Percentiles rank a stretch among this genome's conserved stretches.
Evolutionary conservation across 306 rosid genomes (phyloP).

Genomic region (Coriaria nepalensis): DNA sequence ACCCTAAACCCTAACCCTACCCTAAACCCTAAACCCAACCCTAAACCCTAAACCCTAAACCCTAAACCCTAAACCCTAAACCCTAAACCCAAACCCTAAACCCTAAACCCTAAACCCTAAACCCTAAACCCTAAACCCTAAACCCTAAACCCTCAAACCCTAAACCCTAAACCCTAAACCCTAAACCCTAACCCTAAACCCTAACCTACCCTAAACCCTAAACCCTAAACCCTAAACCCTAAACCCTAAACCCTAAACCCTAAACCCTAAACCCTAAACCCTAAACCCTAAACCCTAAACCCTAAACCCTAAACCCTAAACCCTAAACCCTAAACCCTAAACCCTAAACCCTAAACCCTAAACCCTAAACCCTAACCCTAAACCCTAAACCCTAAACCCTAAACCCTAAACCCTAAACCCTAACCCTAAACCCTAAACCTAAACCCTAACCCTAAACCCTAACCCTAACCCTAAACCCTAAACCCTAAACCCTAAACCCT

Average conservation of each 20-base stretch:
- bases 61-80: conserved; percentile 1
- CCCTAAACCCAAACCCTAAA: no score
- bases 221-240: conserved; percentile 2
- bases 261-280: conserved; percentile 11
- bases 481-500: conserved; percentile 2
- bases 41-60: conserved; percentile 10
- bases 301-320: conserved; percentile 7
- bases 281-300: conserved; percentile 8
- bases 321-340: not conserved
- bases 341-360: no score
- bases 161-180: conserved; percentile 4
- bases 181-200: conserved; percentile 3
- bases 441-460: no score
- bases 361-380: no score
- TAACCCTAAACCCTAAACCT: conserved; percentile 1
- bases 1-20: conserved; percentile 2
- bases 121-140: conserved; percentile 12
- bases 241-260: not conserved
- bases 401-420: conserved; percentile 15
- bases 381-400: conserved; percentile 11
- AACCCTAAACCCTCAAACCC: conserved; percentile 10
- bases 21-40: conserved; percentile 9
- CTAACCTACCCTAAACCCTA: not conserved
- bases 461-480: no score
- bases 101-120: conserved; percentile 5